These are phyloP conservation scores for Sporisorium graminicola DNA, from an alignment of 1,284 basidiomycete genomes.

Conservation along the genomic window DNA sequence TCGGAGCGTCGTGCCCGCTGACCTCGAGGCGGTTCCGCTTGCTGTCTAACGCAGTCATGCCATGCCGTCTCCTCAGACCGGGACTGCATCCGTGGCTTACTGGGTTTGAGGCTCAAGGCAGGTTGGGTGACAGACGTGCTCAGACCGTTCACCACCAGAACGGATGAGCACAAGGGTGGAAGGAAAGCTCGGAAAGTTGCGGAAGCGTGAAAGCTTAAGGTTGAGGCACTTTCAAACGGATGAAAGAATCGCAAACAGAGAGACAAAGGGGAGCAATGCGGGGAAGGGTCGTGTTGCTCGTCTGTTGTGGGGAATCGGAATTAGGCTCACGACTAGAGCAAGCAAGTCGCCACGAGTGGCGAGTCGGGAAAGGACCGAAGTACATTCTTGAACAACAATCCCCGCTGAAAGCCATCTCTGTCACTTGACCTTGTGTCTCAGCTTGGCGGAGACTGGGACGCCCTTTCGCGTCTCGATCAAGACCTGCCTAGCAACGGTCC, in stretches of 20 bases:
- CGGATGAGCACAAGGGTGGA: background rate
- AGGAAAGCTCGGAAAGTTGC: slow-evolving; percentile 13
- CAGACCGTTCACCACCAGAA: background rate
- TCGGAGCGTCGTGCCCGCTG: background rate
- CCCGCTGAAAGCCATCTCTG: background rate
- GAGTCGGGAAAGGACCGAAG: background rate
- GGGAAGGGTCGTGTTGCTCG: background rate
- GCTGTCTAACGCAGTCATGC: too few relatives aligned
- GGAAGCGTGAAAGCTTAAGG: slow-evolving; percentile 26
- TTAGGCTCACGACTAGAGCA: background rate
- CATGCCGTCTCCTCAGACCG: too few relatives aligned
- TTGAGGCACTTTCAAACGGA: background rate
- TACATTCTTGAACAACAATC: background rate
- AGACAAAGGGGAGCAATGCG: slow-evolving; percentile 2
- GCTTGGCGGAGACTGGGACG: background rate
- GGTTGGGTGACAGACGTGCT: background rate
- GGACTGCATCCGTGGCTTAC: background rate
- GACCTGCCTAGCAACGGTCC: too few relatives aligned
- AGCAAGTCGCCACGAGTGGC: too few relatives aligned
- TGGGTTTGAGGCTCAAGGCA: too few relatives aligned
- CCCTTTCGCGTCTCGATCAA: too few relatives aligned
- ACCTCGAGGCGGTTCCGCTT: too few relatives aligned
- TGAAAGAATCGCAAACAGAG: background rate
- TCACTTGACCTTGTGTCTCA: background rate
- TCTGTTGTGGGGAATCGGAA: background rate